Evolutionary conservation across 805 yeast species (phyloP).

Genomic region (Yarrowia sp.): DNA sequence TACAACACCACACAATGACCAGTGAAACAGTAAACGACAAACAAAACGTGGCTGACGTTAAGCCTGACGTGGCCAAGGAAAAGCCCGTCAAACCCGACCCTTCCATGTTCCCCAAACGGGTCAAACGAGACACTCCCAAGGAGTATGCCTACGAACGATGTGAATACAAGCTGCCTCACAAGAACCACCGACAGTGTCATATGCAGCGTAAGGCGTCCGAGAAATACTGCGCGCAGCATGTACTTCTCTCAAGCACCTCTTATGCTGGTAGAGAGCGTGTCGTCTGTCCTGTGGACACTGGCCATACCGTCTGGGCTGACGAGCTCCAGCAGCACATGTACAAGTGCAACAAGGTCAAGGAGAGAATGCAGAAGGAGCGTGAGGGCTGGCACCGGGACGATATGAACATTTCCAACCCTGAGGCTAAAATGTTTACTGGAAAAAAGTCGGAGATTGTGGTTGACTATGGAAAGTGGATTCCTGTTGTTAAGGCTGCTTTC

Average conservation of each 20-base stretch:
- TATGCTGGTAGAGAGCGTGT: constrained; percentile 47
- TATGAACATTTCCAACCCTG: constrained; percentile 43
- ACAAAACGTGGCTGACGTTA: background rate
- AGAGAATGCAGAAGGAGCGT: constrained; percentile 36
- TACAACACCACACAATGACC: background rate
- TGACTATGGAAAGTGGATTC: constrained; percentile 38
- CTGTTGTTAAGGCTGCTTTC: constrained; percentile 31
- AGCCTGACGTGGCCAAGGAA: background rate
- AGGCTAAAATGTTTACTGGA: background rate
- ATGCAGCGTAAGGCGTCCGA: constrained; percentile 54
- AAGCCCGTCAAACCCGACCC: background rate
- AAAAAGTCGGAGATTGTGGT: constrained; percentile 23
- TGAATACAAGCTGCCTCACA: constrained; percentile 37
- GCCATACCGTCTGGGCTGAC: constrained; percentile 67
- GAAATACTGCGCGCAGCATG: constrained; percentile 63
- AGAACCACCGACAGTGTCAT: constrained; percentile 58
- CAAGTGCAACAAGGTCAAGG: constrained; percentile 50
- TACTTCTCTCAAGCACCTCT: constrained; percentile 35
- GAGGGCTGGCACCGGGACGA: constrained; percentile 55
- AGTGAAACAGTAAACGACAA: background rate
- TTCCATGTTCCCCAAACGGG: constrained; percentile 6
- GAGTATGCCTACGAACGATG: constrained; percentile 30
- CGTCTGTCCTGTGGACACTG: constrained; percentile 73
- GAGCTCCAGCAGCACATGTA: constrained; percentile 55
- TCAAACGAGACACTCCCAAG: constrained; percentile 19